Percentiles rank a stretch among this genome's conserved stretches.
These are phyloP conservation scores for Jaapia argillacea DNA, from an alignment of 768 basidiomycete species.

Conservation along the genomic window DNA sequence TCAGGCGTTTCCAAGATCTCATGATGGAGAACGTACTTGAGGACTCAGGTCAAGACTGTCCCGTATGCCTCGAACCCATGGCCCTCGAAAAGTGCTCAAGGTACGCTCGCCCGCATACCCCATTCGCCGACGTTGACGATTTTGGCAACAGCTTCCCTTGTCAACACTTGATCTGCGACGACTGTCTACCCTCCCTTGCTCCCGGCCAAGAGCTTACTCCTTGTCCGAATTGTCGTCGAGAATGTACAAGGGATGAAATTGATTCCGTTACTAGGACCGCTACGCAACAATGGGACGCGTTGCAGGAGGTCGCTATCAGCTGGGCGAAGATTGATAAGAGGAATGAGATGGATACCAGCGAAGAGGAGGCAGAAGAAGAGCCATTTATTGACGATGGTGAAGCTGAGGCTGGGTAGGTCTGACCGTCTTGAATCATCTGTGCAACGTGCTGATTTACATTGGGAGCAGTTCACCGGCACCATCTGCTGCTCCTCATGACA, in stretches of 20 bases:
- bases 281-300: slow-evolving; percentile 31
- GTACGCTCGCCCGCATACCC: slow-evolving; percentile 13
- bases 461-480: background rate
- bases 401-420: background rate
- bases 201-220: slow-evolving; percentile 17
- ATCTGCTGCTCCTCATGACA: background rate
- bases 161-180: slow-evolving; percentile 32
- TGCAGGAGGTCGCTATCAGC: slow-evolving; percentile 27
- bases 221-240: slow-evolving; percentile 29
- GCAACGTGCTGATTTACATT: background rate
- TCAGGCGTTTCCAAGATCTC: slow-evolving; percentile 28
- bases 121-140: background rate
- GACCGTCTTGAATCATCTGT: slow-evolving; percentile 1
- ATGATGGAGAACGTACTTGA: slow-evolving; percentile 26
- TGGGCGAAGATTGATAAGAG: slow-evolving; percentile 28
- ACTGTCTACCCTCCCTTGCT: slow-evolving; percentile 22
- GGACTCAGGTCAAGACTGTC: slow-evolving; percentile 25
- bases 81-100: slow-evolving; percentile 23
- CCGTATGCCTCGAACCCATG: slow-evolving; percentile 26
- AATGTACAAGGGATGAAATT: slow-evolving; percentile 20
- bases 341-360: slow-evolving; percentile 27
- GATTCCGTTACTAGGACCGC: slow-evolving; percentile 28
- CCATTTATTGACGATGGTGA: slow-evolving; percentile 23
- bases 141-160: slow-evolving; percentile 26
- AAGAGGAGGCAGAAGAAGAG: slow-evolving; percentile 31